Base-by-base conservation (phyloP, 345 rosid genomes). In the Fremontodendron californicum region DNA sequence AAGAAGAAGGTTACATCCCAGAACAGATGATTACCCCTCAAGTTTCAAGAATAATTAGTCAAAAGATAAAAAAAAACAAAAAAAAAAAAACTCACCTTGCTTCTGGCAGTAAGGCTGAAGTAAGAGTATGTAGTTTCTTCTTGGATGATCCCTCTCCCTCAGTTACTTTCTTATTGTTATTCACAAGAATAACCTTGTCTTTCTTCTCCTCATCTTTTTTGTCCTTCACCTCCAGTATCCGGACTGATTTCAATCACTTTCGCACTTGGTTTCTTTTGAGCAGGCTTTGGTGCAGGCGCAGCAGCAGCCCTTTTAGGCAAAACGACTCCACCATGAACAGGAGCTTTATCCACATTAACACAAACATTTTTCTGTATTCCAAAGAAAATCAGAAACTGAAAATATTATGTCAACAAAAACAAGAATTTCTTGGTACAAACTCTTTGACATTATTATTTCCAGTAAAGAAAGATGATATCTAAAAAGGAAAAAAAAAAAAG, bases 61-160 rank as follows among this genome's bases (percentile, higher is more conserved):
- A 40, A 23, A 16, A 27, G n/a, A n/a, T n/a, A n/a, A n/a, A n/a
- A n/a, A n/a, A n/a, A 3, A 45, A 54, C 2, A 5, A 39, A 35
- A 71, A 1, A n/a, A n/a, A n/a, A 3, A 33, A 33, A 33, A 33
- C 3, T 7, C 4, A 92, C 98, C 93, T 96, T 96, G 96, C 98
- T 96, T 55, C 98, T 82, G 54, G 98, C 97, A 60, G 89, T 84
- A 31, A 94, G 94, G 86, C 91, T 0, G 98, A 86, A 80, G 98
- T 82, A 46, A 89, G 83, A 2, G 97, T 84, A 35, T 79, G 89
- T 6, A 66, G 61, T 63, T 83, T 71, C 85, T 89, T 91, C 88
- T 86, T 87, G 37, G 86, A 11, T 16, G 86, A 83, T 68, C 61
- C 81, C 51, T 79, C 84, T 21, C 55, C 82, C 23, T 84, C 81